Base-by-base conservation (phyloP, 2,329 filamentous ascomycete species). In the Incumbomyces delicatus region DNA sequence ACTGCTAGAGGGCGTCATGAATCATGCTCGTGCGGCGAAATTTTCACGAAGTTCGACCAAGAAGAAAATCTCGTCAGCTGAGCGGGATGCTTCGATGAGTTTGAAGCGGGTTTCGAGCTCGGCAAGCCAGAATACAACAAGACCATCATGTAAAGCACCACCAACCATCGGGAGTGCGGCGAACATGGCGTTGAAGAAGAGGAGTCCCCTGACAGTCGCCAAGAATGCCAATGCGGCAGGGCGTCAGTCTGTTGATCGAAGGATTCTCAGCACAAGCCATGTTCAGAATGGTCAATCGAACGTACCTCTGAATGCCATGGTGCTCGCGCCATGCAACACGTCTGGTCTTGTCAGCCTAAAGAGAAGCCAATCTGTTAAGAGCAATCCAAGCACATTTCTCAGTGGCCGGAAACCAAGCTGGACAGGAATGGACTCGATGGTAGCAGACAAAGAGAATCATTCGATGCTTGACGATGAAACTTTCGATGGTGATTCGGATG, bases 1-100 rank as follows among this genome's bases (percentile, higher is more conserved):
- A 20, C 95, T 98, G 56, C 71, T 98, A 29, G 90, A 96, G 55
- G 89, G 90, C 20, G 87, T 96, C 52, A 94, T 98, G 69, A 89
- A 96, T 58, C 90, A 96, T 63, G 95, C 90, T 16, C 84, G 90
- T 39, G 64, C 61, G 6, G 77, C 96, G 48, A 85, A 92, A 36
- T 48, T 63, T 71, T 73, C 80, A 55, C 83, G 86, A 68, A 54
- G 59, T 57, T 61, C 60, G 8, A 58, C 58, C 47, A 57, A 46
- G 47, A 43, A 50, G 31, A 54, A 50, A 44, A 46, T 53, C 20
- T 43, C 41, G 10, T 46, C 52, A 2, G 50, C 50, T 14, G 54
- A 57, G 27, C 44, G 57, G 33, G 57, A 58, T 55, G 70, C 71
- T 54, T 67, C 68, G 37, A 71, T 76, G 70, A 73, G 66, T 52